Evolutionary conservation across 768 basidiomycete genomes (phyloP), one percentile per base, ranked within the genome.

Genomic region (Russula olivacea): DNA sequence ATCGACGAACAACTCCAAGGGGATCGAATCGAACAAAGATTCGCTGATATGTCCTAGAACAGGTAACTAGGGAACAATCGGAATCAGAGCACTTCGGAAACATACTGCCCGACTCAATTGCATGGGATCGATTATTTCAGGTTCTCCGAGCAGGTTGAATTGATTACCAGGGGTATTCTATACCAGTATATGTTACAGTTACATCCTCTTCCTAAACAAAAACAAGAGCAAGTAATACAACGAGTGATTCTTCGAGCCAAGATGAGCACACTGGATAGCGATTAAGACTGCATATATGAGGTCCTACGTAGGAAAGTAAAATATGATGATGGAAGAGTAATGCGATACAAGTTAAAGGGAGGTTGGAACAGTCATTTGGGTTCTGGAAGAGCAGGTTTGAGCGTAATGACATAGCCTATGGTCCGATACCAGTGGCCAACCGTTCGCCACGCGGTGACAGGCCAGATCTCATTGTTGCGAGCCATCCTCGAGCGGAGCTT

Each of bases 401-500:
- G 32, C 8, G 17, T 21, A 28, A 61, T 4, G n/a, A 61, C 38
- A 9, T 61, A 61, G 9, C 61, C 47, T 1, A 32, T 9, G 1
- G 61, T 61, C 5, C 61, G 43, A 28, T 56, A 61, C 54, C 23
- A 56, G 41, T 61, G 61, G 15, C 28, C 3, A 2, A 25, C 36
- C 1, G 54, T 11, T 28, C 25, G 28, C 61, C 23, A 55, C 4
- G 28, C 38, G 0, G 36, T 19, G 7, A 55, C 14, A 0, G 55
- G 55, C 61, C 47, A 61, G 21, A 61, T 30, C 38, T 61, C 61
- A 17, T 50, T 28, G 8, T 17, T 41, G 25, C 54, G 61, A 3
- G n/a, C 55, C 15, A 61, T 56, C 12, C 61, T 55, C 2, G 61
- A 61, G 0, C 61, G 54, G 0, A 61, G n/a, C 12, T 61, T 61